Evolutionary conservation across 805 yeast species (phyloP).

Genomic region (Candida xiaguanensis): DNA sequence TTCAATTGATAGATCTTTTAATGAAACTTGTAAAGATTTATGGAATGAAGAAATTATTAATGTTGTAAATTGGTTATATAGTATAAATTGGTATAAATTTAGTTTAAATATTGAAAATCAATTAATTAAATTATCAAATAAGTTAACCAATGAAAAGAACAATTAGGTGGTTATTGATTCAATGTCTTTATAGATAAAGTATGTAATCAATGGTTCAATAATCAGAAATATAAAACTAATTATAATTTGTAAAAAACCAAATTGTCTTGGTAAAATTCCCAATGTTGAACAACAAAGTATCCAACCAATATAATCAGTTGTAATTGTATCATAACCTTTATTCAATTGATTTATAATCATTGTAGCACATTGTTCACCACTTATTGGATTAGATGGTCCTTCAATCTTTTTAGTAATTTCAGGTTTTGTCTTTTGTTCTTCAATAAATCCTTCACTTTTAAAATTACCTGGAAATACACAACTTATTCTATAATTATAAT

Average conservation of each 20-base stretch:
- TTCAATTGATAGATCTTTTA: slow-evolving; percentile 32
- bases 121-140: slow-evolving; percentile 21
- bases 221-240: slow-evolving; percentile 33
- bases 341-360: slow-evolving; percentile 53
- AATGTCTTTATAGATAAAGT: slow-evolving; percentile 51
- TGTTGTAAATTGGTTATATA: slow-evolving; percentile 61
- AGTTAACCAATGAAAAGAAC: slow-evolving; percentile 9
- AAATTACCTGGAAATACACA: slow-evolving; percentile 88
- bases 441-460: slow-evolving; percentile 77
- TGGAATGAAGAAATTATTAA: slow-evolving; percentile 74
- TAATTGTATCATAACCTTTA: slow-evolving; percentile 66
- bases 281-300: slow-evolving; percentile 60
- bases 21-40: slow-evolving; percentile 67
- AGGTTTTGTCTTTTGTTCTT: slow-evolving; percentile 85
- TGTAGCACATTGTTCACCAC: slow-evolving; percentile 63
- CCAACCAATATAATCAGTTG: slow-evolving; percentile 87
- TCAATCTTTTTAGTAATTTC: slow-evolving; percentile 76
- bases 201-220: slow-evolving; percentile 53
- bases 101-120: slow-evolving; percentile 30
- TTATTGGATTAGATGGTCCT: slow-evolving; percentile 73
- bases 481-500: slow-evolving; percentile 64
- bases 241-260: slow-evolving; percentile 46
- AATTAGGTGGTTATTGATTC: not conserved
- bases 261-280: slow-evolving; percentile 66
- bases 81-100: slow-evolving; percentile 45